Evolutionary conservation across 164 flowering plant genomes (phyloP), one percentile per base, ranked within the genome.

Genomic region (Paratinospora sagittata): DNA sequence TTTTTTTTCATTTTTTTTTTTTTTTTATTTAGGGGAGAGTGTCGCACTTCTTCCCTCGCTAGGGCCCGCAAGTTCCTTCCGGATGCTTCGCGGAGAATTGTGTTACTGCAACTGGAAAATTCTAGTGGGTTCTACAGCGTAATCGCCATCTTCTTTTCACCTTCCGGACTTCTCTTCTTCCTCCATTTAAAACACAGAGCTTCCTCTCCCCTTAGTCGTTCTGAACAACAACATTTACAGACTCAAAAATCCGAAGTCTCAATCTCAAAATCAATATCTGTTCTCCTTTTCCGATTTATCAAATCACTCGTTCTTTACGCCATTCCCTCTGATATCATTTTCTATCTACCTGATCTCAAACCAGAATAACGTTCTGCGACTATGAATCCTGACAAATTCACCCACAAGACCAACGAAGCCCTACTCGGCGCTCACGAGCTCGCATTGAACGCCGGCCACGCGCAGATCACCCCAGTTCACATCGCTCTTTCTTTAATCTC

Each of bases 401-500:
- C 72, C 30, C 72, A 70, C 65, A 70, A 70, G 37, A 58, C 72
- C 12, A 70, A 70, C 41, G 72, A 70, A 36, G 65, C 69, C 12
- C 72, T 76, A 1, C 67, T 70, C 11, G 64, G 23, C 5, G 67
- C 75, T 21, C 78, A 72, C n/a, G 75, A 72, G 19, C 69, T 72
- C 17, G 78, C 78, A 0, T 47, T 66, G 37, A 52, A 76, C 52
- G 27, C 75, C 3, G 78, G 78, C 8, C 78, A 76, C 33, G 72
- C 65, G 0, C 75, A 76, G 21, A 27, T 76, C 26, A 76, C 79
- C 3, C 79, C 79, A 13, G 47, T 76, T 13, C 79, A 76, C 72
- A 49, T 76, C 11, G 79, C 79, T 19, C 33, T 52, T 8, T 21
- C 70, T 1, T 55, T 76, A 16, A 39, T 76, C 33, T 52, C 75